Conservation (phyloP, 768 basidiomycete genomes). For the Amanita pseudoporphyria region DNA sequence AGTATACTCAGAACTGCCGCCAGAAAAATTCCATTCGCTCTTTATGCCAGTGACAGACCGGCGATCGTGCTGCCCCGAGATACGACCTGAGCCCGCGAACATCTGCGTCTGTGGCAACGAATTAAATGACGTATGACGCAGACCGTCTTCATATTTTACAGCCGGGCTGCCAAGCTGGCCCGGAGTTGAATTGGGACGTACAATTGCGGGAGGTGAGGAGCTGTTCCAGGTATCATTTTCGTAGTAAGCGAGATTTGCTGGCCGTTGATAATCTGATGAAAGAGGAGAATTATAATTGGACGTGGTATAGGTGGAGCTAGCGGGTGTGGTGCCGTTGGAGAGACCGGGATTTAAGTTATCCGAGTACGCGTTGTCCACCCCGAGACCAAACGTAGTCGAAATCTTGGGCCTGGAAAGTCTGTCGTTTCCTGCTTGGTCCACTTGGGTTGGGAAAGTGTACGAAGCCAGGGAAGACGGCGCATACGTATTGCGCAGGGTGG, state of each 20-base stretch:
- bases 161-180: conserved; percentile 43
- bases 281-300: conserved; percentile 36
- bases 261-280: conserved; percentile 37
- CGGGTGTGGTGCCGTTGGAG: conserved; percentile 42
- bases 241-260: conserved; percentile 32
- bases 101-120: conserved; percentile 50
- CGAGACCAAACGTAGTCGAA: conserved; percentile 37
- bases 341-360: conserved; percentile 39
- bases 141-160: conserved; percentile 61
- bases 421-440: conserved; percentile 28
- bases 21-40: conserved; percentile 63
- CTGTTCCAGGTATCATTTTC: conserved; percentile 48
- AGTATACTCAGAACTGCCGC: conserved; percentile 39
- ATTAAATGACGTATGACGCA: conserved; percentile 63
- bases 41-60: conserved; percentile 47
- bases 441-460: conserved; percentile 50
- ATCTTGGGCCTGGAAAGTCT: conserved; percentile 33
- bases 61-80: conserved; percentile 61
- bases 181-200: conserved; percentile 61
- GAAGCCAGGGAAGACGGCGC: conserved; percentile 34
- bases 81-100: conserved; percentile 60
- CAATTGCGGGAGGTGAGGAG: conserved; percentile 42
- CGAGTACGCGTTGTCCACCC: conserved; percentile 25
- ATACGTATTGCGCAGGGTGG: conserved; percentile 37
- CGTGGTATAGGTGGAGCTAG: conserved; percentile 39